Evolutionary conservation across 495 filamentous ascomycete species (phyloP).

Genomic region (Darksidea phi): DNA sequence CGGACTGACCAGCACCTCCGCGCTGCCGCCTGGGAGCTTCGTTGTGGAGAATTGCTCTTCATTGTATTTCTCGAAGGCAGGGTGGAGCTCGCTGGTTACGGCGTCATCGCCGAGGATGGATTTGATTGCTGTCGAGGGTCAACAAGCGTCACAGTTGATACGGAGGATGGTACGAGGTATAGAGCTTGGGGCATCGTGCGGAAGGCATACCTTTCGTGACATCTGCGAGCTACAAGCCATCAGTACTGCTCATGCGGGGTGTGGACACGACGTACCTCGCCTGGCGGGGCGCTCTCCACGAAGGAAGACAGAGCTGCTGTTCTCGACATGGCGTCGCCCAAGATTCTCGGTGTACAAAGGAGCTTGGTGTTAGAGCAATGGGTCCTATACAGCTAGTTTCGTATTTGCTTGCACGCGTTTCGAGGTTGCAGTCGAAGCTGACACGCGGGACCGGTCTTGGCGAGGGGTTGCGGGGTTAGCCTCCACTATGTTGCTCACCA

Average conservation of each 20-base stretch:
- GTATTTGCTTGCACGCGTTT: not conserved
- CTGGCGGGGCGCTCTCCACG: constrained; percentile 90
- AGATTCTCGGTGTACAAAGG: too few relatives aligned
- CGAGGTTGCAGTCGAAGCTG: not conserved
- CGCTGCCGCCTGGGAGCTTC: constrained; percentile 82
- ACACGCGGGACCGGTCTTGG: constrained; percentile 16
- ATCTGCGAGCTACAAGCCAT: constrained; percentile 67
- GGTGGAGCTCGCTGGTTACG: constrained; percentile 66
- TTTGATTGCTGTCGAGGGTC: constrained; percentile 71
- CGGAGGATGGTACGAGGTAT: not conserved
- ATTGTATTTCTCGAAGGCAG: constrained; percentile 92
- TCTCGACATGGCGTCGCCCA: constrained; percentile 37
- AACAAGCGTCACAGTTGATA: not conserved
- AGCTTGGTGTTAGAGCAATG: too few relatives aligned
- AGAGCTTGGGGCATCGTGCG: not conserved
- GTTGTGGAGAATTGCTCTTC: constrained; percentile 86
- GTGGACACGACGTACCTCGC: constrained; percentile 69
- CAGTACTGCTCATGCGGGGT: not conserved
- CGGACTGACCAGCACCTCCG: constrained; percentile 80
- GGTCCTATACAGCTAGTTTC: too few relatives aligned
- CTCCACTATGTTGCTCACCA: too few relatives aligned
- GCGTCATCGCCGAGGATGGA: constrained; percentile 70
- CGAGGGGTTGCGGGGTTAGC: too few relatives aligned
- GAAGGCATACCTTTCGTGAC: constrained; percentile 74
- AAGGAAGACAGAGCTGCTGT: constrained; percentile 61